Evolutionary conservation across 2,329 filamentous ascomycete species (phyloP).

Genomic region (Fonsecaea pedrosoi): DNA sequence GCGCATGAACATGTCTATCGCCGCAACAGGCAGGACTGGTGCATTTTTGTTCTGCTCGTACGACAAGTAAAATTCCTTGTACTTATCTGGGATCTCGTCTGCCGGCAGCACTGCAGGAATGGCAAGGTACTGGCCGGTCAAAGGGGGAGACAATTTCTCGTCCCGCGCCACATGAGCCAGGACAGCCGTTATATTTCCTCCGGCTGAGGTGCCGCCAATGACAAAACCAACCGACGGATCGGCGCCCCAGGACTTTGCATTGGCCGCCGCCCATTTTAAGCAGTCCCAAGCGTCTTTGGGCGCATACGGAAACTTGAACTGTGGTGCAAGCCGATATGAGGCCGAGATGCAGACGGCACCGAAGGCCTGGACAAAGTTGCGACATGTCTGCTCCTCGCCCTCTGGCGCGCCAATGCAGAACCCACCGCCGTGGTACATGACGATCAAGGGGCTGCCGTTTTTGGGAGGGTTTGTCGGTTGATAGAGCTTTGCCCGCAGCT

Average conservation of each 20-base stretch:
- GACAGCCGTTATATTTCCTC: conserved; percentile 47
- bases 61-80: conserved; percentile 41
- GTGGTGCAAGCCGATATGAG: conserved; percentile 38
- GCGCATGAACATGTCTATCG: conserved; percentile 41
- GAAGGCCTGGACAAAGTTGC: conserved; percentile 39
- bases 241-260: conserved; percentile 48
- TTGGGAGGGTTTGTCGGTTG: conserved; percentile 31
- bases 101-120: conserved; percentile 49
- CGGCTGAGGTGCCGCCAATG: conserved; percentile 58
- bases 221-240: conserved; percentile 56
- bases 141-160: conserved; percentile 46
- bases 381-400: conserved; percentile 38
- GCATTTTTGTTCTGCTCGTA: conserved; percentile 53
- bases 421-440: conserved; percentile 42
- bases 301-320: conserved; percentile 39
- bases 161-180: conserved; percentile 47
- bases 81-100: conserved; percentile 48
- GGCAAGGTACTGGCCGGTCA: conserved; percentile 57
- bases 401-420: conserved; percentile 41
- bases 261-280: conserved; percentile 43
- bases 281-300: conserved; percentile 39
- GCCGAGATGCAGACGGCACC: conserved; percentile 35
- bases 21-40: conserved; percentile 45
- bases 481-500: conserved; percentile 40
- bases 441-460: conserved; percentile 35